phyloP scores from a whole-genome alignment of 108 stramenopile genomes.

The Fistulifera solaris region DNA sequence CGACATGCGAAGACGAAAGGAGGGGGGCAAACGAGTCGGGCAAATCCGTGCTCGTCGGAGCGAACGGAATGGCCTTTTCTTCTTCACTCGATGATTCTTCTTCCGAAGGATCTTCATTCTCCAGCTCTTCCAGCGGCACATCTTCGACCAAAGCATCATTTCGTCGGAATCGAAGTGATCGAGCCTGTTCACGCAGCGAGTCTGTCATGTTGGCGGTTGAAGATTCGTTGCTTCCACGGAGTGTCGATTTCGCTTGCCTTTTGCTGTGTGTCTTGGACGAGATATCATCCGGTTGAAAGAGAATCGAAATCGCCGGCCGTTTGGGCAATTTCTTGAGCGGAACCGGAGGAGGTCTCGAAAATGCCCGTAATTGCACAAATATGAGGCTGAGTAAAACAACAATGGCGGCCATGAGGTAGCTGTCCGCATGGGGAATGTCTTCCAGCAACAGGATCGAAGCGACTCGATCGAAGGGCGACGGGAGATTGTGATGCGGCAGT shows the following conservation, averaged over 20 bases:
- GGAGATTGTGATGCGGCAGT: slow-evolving; percentile 8
- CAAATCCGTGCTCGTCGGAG: slow-evolving; percentile 21
- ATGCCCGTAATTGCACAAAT: slow-evolving; percentile 7
- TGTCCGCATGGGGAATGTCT: slow-evolving; percentile 11
- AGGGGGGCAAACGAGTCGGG: slow-evolving; percentile 86
- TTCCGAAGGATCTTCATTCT: background rate
- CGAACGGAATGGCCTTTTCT: background rate
- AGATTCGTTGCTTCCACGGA: background rate
- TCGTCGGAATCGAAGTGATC: too few relatives aligned
- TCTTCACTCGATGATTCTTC: background rate
- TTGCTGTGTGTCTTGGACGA: slow-evolving; percentile 8
- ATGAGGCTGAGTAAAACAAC: slow-evolving; percentile 2
- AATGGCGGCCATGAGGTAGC: slow-evolving; percentile 9
- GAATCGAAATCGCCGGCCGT: slow-evolving; percentile 61
- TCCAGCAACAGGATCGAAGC: slow-evolving; percentile 12
- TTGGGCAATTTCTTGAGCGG: slow-evolving; percentile 52
- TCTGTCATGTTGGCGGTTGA: background rate
- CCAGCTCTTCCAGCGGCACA: background rate
- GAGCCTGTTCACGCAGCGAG: background rate
- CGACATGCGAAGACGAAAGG: slow-evolving; percentile 68
- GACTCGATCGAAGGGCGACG: slow-evolving; percentile 10
- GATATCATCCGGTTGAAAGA: slow-evolving; percentile 76
- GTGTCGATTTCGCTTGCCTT: background rate
- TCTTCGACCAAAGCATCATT: background rate
- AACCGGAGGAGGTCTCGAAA: slow-evolving; percentile 8